Evolutionary conservation across 257 asterid species (phyloP), one percentile per base, ranked within the genome.

Genomic region (Solanum virginianum): DNA sequence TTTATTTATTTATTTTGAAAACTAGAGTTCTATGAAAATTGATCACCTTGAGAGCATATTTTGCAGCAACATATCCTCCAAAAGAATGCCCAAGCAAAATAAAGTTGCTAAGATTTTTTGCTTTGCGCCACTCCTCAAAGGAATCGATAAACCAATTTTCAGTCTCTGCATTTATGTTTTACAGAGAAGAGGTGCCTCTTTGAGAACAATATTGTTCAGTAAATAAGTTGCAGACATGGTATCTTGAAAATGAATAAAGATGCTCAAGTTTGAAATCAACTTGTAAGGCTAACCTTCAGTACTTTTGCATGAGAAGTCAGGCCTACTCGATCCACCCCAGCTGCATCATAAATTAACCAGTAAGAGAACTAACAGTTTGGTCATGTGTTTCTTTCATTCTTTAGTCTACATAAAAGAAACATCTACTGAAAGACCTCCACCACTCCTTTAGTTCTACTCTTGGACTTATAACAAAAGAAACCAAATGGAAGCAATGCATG

Each of bases 291-390:
- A 68, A 96, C 99, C 99, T 96, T 93, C 98, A 80, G 99, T 96
- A 93, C 97, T 96, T 90, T 91, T 96, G 88, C 99, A 96, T 20
- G 97, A 90, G 93, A 96, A 96, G 84, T 96, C 99, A 83, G 99
- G 99, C 85, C 99, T 90, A 90, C 98, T 94, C 56, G 99, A 96
- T 89, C 98, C 99, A 85, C 99, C 99, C 99, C 99, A 96, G 79
- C 99, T 96, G 96, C 93, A 92, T 80, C 53, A 85, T 9, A 26
- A 17, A 53, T 77, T 77, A 77, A 63, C 65, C 63, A 51, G 65
- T 77, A 22, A 77, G 82, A 51, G 59, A 26, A 51, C 82, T 77
- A 53, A 63, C 63, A 77, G 6, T 77, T 49, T 51, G 24, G 47
- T 24, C 82, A 77, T 51, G 51, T 51, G 43, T 26, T 54, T 77